Base-by-base conservation (phyloP, 78 protist genomes). In the Dictyostelium discoideum region DNA sequence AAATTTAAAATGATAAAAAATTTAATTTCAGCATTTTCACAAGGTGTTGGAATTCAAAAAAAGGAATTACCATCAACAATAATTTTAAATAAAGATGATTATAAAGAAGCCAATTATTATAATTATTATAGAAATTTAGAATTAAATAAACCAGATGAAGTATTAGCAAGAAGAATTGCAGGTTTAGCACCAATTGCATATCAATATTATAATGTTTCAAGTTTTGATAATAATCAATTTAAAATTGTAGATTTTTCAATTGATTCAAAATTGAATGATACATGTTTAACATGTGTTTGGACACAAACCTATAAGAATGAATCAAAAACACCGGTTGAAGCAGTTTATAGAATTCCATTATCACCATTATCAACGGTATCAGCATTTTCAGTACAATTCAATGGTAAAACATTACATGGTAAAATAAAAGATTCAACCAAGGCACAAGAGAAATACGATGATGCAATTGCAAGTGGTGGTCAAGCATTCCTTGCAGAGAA, bases 381-480 rank as follows among this genome's bases (percentile, higher is more conserved):
- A 2, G 42, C 44, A 24, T 87, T 87, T 26, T 74, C 65, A 4
- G 85, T 87, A 0, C 48, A 46, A 46, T 87, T 76, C 24, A 73
- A 78, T 16, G 93, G 67, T 57, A 54, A 87, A 26, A 40, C 67
- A 3, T 42, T 78, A 20, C 29, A 18, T 16, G 93, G 76, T 6
- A 87, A 54, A 24, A 60, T 87, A 32, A 87, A 78, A 42, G 93
- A 78, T 7, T 76, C 39, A 54, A 20, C 26, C 14, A 83, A 6
- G 5, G 93, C 93, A 5, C 54, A 40, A 10, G 65, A 77, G 22
- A 54, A 78, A 11, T 87, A 78, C 48, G 40, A 16, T 39, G 93
- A 87, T 60, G 93, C 86, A n/a, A 57, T 87, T 8, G 85, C 93
- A 5, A 60, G 65, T 39, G 93, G 93, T n/a, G 54, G 81, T 54